Evolutionary conservation across 768 basidiomycete genomes (phyloP).

Genomic region (Paxillus rubicundulus): DNA sequence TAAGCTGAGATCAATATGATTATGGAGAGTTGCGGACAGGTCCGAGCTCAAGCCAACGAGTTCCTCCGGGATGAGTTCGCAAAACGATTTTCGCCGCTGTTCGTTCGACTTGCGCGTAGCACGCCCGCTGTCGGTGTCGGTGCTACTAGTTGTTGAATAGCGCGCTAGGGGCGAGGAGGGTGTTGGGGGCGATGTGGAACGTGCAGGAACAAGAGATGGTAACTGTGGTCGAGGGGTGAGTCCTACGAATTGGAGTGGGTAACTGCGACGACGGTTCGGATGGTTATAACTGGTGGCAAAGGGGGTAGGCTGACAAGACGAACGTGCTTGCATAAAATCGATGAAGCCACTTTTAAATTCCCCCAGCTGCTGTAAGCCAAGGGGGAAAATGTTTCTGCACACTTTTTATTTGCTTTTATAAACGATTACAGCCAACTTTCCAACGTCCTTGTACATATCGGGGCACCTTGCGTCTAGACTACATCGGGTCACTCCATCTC

Average conservation of each 20-base stretch:
- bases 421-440: slow-evolving; percentile 23
- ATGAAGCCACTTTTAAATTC: slow-evolving; percentile 11
- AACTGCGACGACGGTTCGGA: slow-evolving; percentile 13
- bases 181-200: slow-evolving; percentile 5
- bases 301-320: slow-evolving; percentile 24
- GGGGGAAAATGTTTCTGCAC: slow-evolving; percentile 13
- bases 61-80: slow-evolving; percentile 35
- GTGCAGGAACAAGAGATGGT: background rate
- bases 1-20: slow-evolving; percentile 32
- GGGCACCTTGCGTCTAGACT: slow-evolving; percentile 14
- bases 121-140: slow-evolving; percentile 1
- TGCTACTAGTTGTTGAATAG: slow-evolving; percentile 4
- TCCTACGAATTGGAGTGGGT: slow-evolving; percentile 14
- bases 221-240: slow-evolving; percentile 1
- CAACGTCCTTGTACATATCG: slow-evolving; percentile 28
- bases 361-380: slow-evolving; percentile 2
- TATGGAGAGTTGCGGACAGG: slow-evolving; percentile 33
- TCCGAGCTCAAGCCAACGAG: slow-evolving; percentile 25
- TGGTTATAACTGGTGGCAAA: slow-evolving; percentile 18
- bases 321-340: slow-evolving; percentile 35
- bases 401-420: slow-evolving; percentile 29
- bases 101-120: slow-evolving; percentile 8
- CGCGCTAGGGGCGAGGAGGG: slow-evolving; percentile 26
- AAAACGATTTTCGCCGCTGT: slow-evolving; percentile 20
- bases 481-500: slow-evolving; percentile 8